Base-by-base conservation (phyloP, 2,329 filamentous ascomycete genomes). In the Penicillium sp. region DNA sequence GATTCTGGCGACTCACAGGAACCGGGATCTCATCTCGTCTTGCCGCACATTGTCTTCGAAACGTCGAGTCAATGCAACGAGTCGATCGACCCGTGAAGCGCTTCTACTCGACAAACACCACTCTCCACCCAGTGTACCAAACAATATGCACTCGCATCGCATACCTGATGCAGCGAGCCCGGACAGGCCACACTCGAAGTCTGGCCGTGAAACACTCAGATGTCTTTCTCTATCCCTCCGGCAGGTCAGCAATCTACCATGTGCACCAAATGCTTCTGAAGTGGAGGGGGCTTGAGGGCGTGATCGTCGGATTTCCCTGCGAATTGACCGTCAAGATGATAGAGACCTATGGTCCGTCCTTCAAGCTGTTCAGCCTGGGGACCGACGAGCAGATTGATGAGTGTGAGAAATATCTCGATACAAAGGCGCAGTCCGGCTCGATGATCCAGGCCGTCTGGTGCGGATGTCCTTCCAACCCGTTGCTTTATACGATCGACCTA, bases 151-250 rank as follows among this genome's bases (percentile, higher is more conserved):
- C 43, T 28, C 54, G 54, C 10, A 56, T 56, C 22, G 34, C 54
- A 34, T 20, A 31, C 17, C 28, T 41, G n/a, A 28, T 56, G 15
- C 34, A 56, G n/a, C 43, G 43, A 14, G 35, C 43, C 17, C 35
- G 45, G 8, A 22, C 28, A n/a, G 31, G 22, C 1, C 15, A 35
- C 20, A 45, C 15, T 34, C 15, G 35, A 43, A 39, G 17, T 25
- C 20, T 28, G 20, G 11, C 31, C 15, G 43, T 49, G 15, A 22
- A 22, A 10, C 52, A 61, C 8, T 69, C 69, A 1, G 83, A 86
- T 60, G 78, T 87, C 1, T 84, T 78, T 52, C 72, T 87, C 20
- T 86, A 82, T 65, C 78, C 79, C 5, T 82, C 82, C 0, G 84
- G 84, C 28, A 86, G 86, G 83, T 79, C 79, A 0, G 76, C 79